Evolutionary conservation across 2,329 filamentous ascomycete genomes (phyloP).

Genomic region (Venturia asperata): DNA sequence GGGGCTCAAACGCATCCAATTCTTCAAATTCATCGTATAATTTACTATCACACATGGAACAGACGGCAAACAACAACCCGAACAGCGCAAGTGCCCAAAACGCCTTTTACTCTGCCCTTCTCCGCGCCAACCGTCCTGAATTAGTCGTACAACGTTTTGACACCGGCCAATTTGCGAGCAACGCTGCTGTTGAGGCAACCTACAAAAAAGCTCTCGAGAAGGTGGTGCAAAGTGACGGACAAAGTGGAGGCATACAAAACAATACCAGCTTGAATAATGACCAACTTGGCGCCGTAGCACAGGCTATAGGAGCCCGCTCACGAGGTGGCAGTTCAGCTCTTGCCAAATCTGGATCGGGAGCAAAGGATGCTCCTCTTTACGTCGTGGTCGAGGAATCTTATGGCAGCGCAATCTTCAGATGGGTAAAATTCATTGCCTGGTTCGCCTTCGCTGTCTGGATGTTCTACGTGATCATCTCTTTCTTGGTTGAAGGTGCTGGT

Average conservation of each 20-base stretch:
- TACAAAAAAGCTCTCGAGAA: conserved; percentile 69
- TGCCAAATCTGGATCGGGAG: conserved; percentile 54
- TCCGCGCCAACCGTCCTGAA: conserved; percentile 87
- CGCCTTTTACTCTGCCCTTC: conserved; percentile 84
- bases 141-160: conserved; percentile 88
- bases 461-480: conserved; percentile 68
- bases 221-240: conserved; percentile 30
- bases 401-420: conserved; percentile 73
- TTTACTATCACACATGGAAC: conserved; percentile 76
- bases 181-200: conserved; percentile 65
- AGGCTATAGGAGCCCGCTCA: conserved; percentile 68
- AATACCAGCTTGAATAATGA: conserved; percentile 46
- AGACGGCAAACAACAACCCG: conserved; percentile 88
- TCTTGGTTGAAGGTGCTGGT: conserved; percentile 69
- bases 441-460: conserved; percentile 76
- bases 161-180: conserved; percentile 76
- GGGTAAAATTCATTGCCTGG: conserved; percentile 77
- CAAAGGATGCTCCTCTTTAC: conserved; percentile 80
- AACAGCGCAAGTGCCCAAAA: conserved; percentile 81
- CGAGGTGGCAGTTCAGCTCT: conserved; percentile 59
- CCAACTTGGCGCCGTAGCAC: conserved; percentile 70
- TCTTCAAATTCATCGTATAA: conserved; percentile 40
- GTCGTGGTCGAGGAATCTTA: conserved; percentile 91
- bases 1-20: conserved; percentile 27
- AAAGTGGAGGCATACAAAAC: conserved; percentile 23